Conservation (phyloP, 139 green algal species). For the Zygnema circumcarinatum region DNA sequence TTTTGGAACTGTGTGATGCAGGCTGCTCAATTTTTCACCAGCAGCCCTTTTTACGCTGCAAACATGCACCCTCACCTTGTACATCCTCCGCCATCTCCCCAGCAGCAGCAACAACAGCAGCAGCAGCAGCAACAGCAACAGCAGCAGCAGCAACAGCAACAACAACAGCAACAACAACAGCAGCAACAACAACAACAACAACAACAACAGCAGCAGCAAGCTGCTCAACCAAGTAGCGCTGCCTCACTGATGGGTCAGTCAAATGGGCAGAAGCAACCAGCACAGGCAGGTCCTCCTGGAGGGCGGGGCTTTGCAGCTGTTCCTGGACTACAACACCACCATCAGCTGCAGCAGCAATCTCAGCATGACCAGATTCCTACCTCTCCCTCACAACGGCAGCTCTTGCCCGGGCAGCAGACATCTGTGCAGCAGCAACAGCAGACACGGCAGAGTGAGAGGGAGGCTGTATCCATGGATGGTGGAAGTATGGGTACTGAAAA, state of each 20-base stretch:
- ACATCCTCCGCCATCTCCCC: not conserved
- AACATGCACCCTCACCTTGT: conserved; percentile 23
- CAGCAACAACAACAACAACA: not conserved
- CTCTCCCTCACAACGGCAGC: not conserved
- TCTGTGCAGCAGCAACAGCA: not conserved
- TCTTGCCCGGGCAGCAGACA: not conserved
- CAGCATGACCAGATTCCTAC: not conserved
- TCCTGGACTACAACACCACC: not conserved
- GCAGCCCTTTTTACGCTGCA: conserved; percentile 8
- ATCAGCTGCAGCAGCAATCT: not conserved
- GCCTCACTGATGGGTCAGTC: too few relatives aligned
- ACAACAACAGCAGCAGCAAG: not conserved
- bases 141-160: not conserved
- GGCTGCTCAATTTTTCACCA: conserved; percentile 18
- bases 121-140: not conserved
- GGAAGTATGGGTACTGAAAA: not conserved
- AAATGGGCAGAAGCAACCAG: not conserved
- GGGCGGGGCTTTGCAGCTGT: not conserved
- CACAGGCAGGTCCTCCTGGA: not conserved
- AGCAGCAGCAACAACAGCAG: not conserved
- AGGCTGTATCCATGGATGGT: not conserved
- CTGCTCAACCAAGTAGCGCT: too few relatives aligned
- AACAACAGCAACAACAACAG: not conserved
- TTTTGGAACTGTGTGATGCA: too few relatives aligned
- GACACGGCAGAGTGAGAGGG: not conserved